Percentiles rank a stretch among this genome's conserved stretches.
Conservation (phyloP, 139 green algal species). For the Chlorella sp. region DNA sequence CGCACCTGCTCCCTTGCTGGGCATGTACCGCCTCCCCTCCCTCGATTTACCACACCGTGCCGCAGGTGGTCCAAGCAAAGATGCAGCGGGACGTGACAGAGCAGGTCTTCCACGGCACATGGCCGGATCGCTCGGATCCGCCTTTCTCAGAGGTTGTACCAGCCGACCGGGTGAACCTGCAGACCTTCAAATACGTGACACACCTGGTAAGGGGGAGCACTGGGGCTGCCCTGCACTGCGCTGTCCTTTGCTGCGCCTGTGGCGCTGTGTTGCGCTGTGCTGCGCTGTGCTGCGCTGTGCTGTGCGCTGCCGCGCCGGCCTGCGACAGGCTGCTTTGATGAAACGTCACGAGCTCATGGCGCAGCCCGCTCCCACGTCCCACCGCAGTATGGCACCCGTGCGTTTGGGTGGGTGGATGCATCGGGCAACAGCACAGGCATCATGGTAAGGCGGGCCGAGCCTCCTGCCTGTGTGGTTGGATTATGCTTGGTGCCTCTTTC, state of each 20-base stretch:
- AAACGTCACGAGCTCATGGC: too few relatives aligned
- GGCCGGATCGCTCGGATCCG: neutral
- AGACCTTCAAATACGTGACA: neutral
- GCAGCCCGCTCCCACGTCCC: too few relatives aligned
- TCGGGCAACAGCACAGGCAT: too few relatives aligned
- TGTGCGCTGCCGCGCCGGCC: neutral
- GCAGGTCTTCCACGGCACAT: neutral
- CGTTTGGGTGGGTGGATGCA: neutral
- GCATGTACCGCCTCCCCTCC: too few relatives aligned
- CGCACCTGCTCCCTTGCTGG: too few relatives aligned
- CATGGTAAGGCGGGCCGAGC: too few relatives aligned
- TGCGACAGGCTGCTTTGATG: too few relatives aligned
- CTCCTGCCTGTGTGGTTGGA: too few relatives aligned
- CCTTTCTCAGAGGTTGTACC: neutral
- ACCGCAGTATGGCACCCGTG: neutral
- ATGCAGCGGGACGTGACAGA: neutral
- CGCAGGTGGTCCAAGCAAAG: neutral
- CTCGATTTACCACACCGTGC: too few relatives aligned
- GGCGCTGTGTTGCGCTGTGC: neutral
- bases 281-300: neutral
- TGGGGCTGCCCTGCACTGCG: too few relatives aligned
- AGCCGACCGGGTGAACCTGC: neutral
- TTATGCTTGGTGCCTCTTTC: too few relatives aligned
- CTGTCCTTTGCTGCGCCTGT: too few relatives aligned
- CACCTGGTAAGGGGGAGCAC: neutral